Percentiles rank a stretch among this genome's conserved stretches.
phyloP scores from a whole-genome alignment of 108 stramenopile genomes.

The Skeletonema costatum region DNA sequence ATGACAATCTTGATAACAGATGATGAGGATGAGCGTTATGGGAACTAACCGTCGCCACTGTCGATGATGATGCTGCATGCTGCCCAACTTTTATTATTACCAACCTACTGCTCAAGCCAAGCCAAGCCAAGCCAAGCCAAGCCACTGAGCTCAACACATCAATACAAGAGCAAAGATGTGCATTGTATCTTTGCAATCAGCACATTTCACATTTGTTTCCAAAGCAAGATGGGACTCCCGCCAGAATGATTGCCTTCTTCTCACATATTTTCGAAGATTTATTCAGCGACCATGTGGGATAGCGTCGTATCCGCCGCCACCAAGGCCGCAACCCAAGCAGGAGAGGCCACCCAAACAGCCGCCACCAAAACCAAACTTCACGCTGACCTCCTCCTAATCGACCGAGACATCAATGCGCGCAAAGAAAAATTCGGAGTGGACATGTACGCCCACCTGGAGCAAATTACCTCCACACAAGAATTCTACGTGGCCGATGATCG shows the following conservation, averaged over 20 bases:
- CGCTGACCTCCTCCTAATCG: constrained; percentile 76
- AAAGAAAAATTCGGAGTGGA: constrained; percentile 80
- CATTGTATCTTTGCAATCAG: too few relatives aligned
- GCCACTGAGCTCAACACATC: too few relatives aligned
- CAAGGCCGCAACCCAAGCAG: constrained; percentile 51
- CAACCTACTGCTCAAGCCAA: too few relatives aligned
- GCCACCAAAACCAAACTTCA: constrained; percentile 69
- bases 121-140: too few relatives aligned
- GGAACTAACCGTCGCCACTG: neutral
- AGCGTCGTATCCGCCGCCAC: constrained; percentile 48
- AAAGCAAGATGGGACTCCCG: too few relatives aligned
- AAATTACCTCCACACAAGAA: constrained; percentile 62
- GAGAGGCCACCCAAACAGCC: constrained; percentile 50
- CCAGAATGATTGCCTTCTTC: too few relatives aligned
- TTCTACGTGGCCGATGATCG: constrained; percentile 77
- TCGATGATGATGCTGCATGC: neutral
- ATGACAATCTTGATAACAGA: neutral
- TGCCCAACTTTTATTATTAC: too few relatives aligned
- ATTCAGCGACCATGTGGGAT: constrained; percentile 50
- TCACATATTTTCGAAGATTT: too few relatives aligned
- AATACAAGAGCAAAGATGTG: too few relatives aligned
- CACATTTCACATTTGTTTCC: too few relatives aligned
- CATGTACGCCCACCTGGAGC: constrained; percentile 76
- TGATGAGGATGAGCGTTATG: neutral
- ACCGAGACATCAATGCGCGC: constrained; percentile 66